These are phyloP conservation scores for Blastobotrys capitulatus DNA, from an alignment of 1,139 yeast genomes.

Conservation along the genomic window DNA sequence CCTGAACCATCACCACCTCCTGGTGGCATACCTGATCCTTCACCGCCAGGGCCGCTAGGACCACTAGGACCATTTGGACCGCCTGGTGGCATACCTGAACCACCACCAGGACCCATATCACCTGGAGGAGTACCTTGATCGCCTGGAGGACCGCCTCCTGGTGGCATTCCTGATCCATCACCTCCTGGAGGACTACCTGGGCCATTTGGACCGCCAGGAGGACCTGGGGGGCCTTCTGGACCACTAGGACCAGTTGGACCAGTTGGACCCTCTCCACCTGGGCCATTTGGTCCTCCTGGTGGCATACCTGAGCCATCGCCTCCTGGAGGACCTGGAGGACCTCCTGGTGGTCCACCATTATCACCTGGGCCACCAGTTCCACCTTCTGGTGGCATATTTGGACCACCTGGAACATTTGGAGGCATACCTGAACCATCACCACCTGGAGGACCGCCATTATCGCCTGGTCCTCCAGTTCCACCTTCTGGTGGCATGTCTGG, in stretches of 20 bases:
- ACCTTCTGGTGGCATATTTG: slow-evolving; percentile 2
- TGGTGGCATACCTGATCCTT: background rate
- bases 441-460: background rate
- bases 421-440: slow-evolving; percentile 5
- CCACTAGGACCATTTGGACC: background rate
- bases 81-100: background rate
- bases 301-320: slow-evolving; percentile 3
- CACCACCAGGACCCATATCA: background rate
- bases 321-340: slow-evolving; percentile 7
- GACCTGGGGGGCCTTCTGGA: background rate
- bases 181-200: slow-evolving; percentile 8
- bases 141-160: background rate
- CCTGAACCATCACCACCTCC: slow-evolving; percentile 3
- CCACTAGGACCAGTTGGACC: slow-evolving; percentile 1
- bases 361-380: background rate
- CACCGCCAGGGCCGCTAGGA: background rate
- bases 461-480: background rate
- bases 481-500: background rate
- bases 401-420: slow-evolving; percentile 8
- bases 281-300: slow-evolving; percentile 3
- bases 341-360: slow-evolving; percentile 1
- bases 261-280: background rate
- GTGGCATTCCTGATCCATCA: slow-evolving; percentile 1
- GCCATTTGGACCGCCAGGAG: slow-evolving; percentile 3
- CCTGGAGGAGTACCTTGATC: slow-evolving; percentile 1